Evolutionary conservation across 2,329 filamentous ascomycete species (phyloP), one percentile per base, ranked within the genome.

Genomic region (Apiospora pterosperma): DNA sequence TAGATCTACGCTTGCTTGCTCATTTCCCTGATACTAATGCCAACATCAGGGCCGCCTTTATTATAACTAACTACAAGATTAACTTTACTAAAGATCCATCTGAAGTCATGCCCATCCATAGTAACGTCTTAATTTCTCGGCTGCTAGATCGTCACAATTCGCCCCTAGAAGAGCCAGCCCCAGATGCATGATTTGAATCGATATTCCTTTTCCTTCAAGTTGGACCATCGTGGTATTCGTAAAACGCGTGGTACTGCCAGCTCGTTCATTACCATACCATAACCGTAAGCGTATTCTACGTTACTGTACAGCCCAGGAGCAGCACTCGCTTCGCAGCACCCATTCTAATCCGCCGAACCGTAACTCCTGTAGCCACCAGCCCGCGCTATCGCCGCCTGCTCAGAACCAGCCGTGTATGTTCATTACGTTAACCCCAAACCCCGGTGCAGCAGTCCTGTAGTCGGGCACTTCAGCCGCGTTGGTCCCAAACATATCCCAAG

Each of bases 401-500:
- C 41, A 66, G 38, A 66, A 58, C 64, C 64, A 66, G 19, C 64
- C 59, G 38, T 66, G 63, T 42, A 65, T 61, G 31, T 52, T 60
- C 64, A 39, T 63, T 12, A 55, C 48, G 28, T 64, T 48, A n/a
- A 41, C 38, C 11, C 62, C 64, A 38, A 64, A 52, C n/a, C 21
- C 42, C 25, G 61, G 21, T 5, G 61, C 61, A 19, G 60, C 62
- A 68, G 28, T 58, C 64, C 31, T 34, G 25, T 25, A 38, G 48
- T 38, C 69, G 68, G 42, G 62, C 11, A 61, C 67, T 67, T 23
- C 68, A 66, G 21, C 36, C 19, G 62, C 62, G 48, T 16, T 64
- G 38, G 68, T 64, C 25, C 68, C 64, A 67, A 76, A 76, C 67
- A 75, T 72, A 44, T 76, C 72, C 74, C 74, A 76, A 28, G 73